phyloP scores from a whole-genome alignment of 2,329 filamentous ascomycete genomes.

The Fusarium sp. region DNA sequence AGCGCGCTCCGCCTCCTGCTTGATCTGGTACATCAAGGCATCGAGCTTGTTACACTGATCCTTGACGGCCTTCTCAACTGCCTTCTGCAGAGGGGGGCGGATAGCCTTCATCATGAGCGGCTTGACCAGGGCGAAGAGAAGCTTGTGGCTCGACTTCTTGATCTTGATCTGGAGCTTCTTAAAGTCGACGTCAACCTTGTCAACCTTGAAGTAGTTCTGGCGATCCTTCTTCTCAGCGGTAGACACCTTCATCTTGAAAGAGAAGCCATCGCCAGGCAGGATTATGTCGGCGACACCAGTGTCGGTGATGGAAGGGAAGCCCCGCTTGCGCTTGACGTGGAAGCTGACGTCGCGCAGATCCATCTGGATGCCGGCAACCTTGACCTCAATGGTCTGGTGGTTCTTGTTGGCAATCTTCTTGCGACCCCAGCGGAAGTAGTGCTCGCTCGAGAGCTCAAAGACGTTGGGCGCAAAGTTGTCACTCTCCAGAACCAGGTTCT shows the following conservation, averaged over 20 bases:
- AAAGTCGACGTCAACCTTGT: slow-evolving; percentile 85
- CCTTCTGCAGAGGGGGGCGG: slow-evolving; percentile 86
- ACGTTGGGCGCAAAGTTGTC: slow-evolving; percentile 97
- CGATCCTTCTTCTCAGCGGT: slow-evolving; percentile 80
- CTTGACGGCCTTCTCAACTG: slow-evolving; percentile 88
- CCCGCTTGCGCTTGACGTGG: slow-evolving; percentile 94
- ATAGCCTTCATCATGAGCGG: slow-evolving; percentile 86
- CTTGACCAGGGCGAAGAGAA: slow-evolving; percentile 88
- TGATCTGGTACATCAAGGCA: slow-evolving; percentile 76
- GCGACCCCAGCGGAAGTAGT: slow-evolving; percentile 94
- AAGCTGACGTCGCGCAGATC: slow-evolving; percentile 92
- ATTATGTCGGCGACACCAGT: slow-evolving; percentile 89
- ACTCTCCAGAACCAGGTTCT: slow-evolving; percentile 94
- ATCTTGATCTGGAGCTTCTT: slow-evolving; percentile 88
- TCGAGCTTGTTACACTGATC: slow-evolving; percentile 84
- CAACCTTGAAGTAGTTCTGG: slow-evolving; percentile 93
- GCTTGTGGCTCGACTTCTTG: slow-evolving; percentile 94
- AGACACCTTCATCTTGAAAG: slow-evolving; percentile 90
- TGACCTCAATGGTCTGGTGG: slow-evolving; percentile 84
- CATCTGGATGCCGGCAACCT: slow-evolving; percentile 90
- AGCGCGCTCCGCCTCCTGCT: slow-evolving; percentile 83
- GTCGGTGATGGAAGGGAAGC: slow-evolving; percentile 89
- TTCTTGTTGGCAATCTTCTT: slow-evolving; percentile 85
- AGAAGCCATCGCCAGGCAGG: slow-evolving; percentile 86
- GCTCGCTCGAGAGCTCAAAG: slow-evolving; percentile 87